Evolutionary conservation across 495 filamentous ascomycete genomes (phyloP).

Genomic region (Hypoxylon crocopeplum): DNA sequence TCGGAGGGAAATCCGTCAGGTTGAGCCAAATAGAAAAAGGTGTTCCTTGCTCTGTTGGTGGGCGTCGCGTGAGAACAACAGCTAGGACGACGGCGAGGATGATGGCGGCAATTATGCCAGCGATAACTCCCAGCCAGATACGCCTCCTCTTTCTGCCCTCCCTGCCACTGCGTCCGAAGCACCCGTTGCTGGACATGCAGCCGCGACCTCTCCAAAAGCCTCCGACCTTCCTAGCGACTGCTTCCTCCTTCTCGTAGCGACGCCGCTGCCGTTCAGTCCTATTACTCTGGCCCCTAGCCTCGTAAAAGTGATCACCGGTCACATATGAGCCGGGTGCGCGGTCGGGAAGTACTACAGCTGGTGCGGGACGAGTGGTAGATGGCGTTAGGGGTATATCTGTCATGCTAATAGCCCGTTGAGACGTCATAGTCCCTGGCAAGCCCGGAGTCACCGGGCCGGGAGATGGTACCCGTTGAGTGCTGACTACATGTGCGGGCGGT

Average conservation of each 20-base stretch:
- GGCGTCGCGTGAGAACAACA: conserved; percentile 62
- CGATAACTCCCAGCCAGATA: conserved; percentile 62
- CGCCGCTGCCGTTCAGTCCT: conserved; percentile 58
- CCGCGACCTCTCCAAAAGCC: conserved; percentile 67
- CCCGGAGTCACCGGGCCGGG: conserved; percentile 51
- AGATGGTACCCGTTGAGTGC: conserved; percentile 50
- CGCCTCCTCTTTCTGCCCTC: conserved; percentile 70
- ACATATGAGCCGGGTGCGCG: conserved; percentile 45
- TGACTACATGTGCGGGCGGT: conserved; percentile 44
- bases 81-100: conserved; percentile 66
- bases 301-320: conserved; percentile 45
- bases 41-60: conserved; percentile 39
- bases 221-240: conserved; percentile 58
- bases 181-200: conserved; percentile 64
- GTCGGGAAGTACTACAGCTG: conserved; percentile 41
- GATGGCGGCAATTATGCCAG: conserved; percentile 63
- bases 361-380: conserved; percentile 22
- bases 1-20: conserved; percentile 82
- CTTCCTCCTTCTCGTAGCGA: conserved; percentile 69
- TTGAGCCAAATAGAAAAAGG: conserved; percentile 69
- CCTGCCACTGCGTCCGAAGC: conserved; percentile 65
- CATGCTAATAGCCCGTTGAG: conserved; percentile 52
- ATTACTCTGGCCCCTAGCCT: conserved; percentile 40
- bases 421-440: conserved; percentile 54
- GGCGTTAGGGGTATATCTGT: conserved; percentile 50